These are phyloP conservation scores for Chlorella sp. DNA, from an alignment of 139 green algal genomes.

Conservation along the genomic window DNA sequence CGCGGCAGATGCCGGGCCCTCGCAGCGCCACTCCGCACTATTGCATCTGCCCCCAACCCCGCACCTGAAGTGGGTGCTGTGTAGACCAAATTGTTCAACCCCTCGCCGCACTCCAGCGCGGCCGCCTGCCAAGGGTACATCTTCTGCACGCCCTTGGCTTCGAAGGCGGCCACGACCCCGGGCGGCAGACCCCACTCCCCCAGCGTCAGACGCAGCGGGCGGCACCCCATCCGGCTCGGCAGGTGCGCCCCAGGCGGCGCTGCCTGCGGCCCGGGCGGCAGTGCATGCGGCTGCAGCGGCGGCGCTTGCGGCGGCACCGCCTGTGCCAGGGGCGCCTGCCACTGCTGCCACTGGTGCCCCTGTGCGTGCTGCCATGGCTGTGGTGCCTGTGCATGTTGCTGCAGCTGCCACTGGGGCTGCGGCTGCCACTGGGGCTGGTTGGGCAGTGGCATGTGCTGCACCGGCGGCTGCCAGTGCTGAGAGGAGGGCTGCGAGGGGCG, in stretches of 20 bases:
- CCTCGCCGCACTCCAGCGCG: conserved; percentile 63
- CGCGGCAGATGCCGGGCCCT: too few species aligned
- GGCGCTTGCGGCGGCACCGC: neutral
- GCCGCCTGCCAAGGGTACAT: conserved; percentile 81
- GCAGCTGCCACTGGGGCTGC: too few species aligned
- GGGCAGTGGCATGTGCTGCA: too few species aligned
- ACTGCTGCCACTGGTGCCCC: neutral
- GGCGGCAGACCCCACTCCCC: conserved; percentile 52
- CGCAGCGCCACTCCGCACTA: too few species aligned
- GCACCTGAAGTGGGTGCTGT: conserved; percentile 87
- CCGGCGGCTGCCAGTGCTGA: too few species aligned
- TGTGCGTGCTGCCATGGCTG: neutral
- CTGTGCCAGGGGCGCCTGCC: neutral
- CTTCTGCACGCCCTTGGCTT: conserved; percentile 46
- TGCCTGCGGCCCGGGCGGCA: neutral
- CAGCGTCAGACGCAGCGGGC: conserved; percentile 33
- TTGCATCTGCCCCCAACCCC: too few species aligned
- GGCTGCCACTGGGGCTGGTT: too few species aligned
- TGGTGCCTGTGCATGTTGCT: neutral
- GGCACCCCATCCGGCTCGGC: neutral
- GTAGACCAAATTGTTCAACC: conserved; percentile 67
- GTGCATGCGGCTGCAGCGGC: neutral
- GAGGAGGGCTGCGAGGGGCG: too few species aligned
- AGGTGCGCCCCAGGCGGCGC: neutral
- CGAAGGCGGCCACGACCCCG: conserved; percentile 45